Evolutionary conservation across 768 basidiomycete species (phyloP), one percentile per base, ranked within the genome.

Genomic region (Suillus paluster): DNA sequence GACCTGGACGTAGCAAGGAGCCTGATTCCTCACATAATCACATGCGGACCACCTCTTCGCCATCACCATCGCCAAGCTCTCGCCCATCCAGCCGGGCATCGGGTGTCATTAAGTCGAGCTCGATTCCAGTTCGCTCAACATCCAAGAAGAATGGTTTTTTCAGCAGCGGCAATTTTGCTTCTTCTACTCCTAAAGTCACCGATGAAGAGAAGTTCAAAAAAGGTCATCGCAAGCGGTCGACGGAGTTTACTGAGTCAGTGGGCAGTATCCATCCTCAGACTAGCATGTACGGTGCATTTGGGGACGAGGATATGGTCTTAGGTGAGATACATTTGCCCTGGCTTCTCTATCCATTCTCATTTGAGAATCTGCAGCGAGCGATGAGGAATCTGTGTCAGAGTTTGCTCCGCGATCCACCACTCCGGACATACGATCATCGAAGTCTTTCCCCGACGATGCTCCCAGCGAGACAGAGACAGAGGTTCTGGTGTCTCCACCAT

Each of bases 91-190:
- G 70, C 60, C 67, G 70, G 27, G 50, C 62, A 30, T 70, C 76
- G 6, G 70, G 69, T 21, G 57, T 64, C 17, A 58, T 61, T 49
- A 58, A 61, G 19, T 63, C 73, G 9, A 84, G 83, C 58, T 75
- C 78, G 34, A 83, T 86, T 58, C 83, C 84, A 15, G 75, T 83
- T 5, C 75, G 75, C 25, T 75, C 82, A 19, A 75, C 78, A 21
- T 66, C 71, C 56, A 81, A 80, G 66, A 64, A 59, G 48, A 45
- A 63, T 52, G 60, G 63, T 50, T n/a, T 58, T 44, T 59, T 48
- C 36, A 36, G 33, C 15, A 62, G 70, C 21, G 66, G 45, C 8
- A 38, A 64, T 4, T 73, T 55, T 39, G 23, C 38, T 27, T 39
- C 54, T 21, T 55, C 54, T 23, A 55, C 54, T 17, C 54, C 54